phyloP scores from a whole-genome alignment of 306 rosid genomes.

The Fagus crenata region DNA sequence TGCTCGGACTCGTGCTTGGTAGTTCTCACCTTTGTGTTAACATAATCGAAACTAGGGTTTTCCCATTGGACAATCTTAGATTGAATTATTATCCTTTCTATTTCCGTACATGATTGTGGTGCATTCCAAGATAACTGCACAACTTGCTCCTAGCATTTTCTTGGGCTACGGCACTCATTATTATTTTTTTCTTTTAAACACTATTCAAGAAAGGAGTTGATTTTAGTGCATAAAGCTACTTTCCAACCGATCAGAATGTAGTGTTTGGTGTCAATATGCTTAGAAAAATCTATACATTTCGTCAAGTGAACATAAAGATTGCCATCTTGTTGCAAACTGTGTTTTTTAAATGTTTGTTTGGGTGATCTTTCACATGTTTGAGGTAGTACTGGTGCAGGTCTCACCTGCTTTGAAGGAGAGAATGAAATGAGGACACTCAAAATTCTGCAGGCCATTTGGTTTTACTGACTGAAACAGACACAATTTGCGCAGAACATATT shows the following conservation, averaged over 20 bases:
- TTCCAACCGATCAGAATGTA: conserved; percentile 3
- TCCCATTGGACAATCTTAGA: conserved; percentile 24
- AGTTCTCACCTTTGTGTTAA: conserved; percentile 16
- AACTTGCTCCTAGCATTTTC: conserved; percentile 17
- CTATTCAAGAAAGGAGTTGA: background rate
- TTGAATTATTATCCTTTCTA: conserved; percentile 43
- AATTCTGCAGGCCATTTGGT: no score
- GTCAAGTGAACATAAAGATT: background rate
- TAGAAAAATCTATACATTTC: background rate
- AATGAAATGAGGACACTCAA: background rate
- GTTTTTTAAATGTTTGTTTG: background rate
- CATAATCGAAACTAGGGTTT: conserved; percentile 16
- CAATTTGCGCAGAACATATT: no score
- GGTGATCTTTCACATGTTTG: background rate
- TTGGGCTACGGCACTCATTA: background rate
- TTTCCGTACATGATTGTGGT: conserved; percentile 19
- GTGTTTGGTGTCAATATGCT: background rate
- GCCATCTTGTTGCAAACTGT: background rate
- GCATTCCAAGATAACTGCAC: conserved; percentile 36
- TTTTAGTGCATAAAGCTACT: background rate
- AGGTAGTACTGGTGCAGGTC: background rate
- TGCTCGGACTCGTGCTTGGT: conserved; percentile 22
- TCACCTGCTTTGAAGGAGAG: background rate
- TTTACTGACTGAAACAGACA: no score
- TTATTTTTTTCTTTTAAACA: background rate